Base-by-base conservation (phyloP, 768 basidiomycete genomes). In the Amanita jacksonii region DNA sequence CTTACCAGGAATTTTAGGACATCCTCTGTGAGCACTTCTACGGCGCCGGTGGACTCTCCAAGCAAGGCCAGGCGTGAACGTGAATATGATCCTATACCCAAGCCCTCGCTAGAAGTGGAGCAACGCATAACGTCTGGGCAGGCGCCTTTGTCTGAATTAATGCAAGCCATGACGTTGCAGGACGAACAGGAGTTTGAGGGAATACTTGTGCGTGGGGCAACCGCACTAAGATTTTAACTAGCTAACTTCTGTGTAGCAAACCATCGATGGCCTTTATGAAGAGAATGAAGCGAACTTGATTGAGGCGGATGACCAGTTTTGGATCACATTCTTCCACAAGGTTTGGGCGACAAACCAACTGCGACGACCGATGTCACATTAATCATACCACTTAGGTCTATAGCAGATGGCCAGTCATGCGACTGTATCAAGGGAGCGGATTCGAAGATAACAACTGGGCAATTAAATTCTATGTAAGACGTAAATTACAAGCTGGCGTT, bases 371-470 rank as follows among this genome's bases (percentile, higher is more conserved):
- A 18, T 41, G 9, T n/a, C n/a, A 24, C 10, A 10, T 41, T 41
- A n/a, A 41, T 20, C 31, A 25, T 19, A 16, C n/a, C 6, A 1
- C 15, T n/a, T 19, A 43, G 41, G 23, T 43, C 6, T 43, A 43
- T 20, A 43, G 7, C 12, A 19, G 24, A 24, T 43, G 41, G 31
- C 41, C 41, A 3, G 41, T 43, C 12, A 33, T 43, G 41, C 15
- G 20, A 8, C 13, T 43, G 18, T 43, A 25, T n/a, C 43, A 20
- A 5, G 37, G 46, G 13, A 18, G 46, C 27, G 33, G 28, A 10
- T 37, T 18, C 20, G 58, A 55, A 40, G 45, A 53, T 31, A 46
- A 55, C 30, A 46, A 49, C 10, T 59, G 60, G 57, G 58, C 58
- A 0, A 48, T 62, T 16, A 45, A 50, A 7, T 49, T 57, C 31